These are phyloP conservation scores for Manihot esculenta DNA, from an alignment of 441 rosid species.

Conservation along the genomic window DNA sequence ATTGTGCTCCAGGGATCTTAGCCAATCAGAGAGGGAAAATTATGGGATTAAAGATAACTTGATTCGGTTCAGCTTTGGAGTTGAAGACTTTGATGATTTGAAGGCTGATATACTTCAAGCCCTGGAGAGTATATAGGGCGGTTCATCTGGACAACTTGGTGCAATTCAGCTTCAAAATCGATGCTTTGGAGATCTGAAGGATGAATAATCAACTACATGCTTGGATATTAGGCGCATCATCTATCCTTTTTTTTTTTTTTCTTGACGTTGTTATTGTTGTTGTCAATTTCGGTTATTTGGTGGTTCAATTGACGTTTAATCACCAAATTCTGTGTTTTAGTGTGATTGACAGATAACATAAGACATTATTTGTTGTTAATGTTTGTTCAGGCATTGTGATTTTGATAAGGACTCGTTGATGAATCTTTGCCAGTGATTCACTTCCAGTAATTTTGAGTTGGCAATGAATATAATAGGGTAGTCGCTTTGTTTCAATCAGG, in stretches of 20 bases:
- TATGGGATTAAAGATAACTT: slow-evolving; percentile 88
- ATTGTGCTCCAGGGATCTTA: slow-evolving; percentile 66
- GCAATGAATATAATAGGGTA: no score
- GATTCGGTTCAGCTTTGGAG: slow-evolving; percentile 91
- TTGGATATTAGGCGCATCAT: slow-evolving; percentile 39
- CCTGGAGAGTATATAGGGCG: slow-evolving; percentile 49
- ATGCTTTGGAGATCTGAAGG: neutral
- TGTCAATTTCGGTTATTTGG: neutral
- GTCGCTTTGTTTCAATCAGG: no score
- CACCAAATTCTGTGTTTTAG: neutral
- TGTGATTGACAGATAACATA: slow-evolving; percentile 5
- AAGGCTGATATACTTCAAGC: slow-evolving; percentile 90
- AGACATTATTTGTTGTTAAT: neutral
- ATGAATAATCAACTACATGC: neutral
- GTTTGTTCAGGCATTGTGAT: no score
- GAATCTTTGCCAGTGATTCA: neutral
- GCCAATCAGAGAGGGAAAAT: slow-evolving; percentile 62
- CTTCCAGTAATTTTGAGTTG: neutral
- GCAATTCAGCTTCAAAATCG: neutral
- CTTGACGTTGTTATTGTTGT: no score
- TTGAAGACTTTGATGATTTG: slow-evolving; percentile 83
- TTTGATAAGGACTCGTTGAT: neutral
- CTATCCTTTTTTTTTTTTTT: neutral
- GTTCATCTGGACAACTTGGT: neutral
- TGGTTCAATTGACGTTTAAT: slow-evolving; percentile 24